Evolutionary conservation across 2,329 filamentous ascomycete species (phyloP).

Genomic region (Ophiostoma australiae): DNA sequence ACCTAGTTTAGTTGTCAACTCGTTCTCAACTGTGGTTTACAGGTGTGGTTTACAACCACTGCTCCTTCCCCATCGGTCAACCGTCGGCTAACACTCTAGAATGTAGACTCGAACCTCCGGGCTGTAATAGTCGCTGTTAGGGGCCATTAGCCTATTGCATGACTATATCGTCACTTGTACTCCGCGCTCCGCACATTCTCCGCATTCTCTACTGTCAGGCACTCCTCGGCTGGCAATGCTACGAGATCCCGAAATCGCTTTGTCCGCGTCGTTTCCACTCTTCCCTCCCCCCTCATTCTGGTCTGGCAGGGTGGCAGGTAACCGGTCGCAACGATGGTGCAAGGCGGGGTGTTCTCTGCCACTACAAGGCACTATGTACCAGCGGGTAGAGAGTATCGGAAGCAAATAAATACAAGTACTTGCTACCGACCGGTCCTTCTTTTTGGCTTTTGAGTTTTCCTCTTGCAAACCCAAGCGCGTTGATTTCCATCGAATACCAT

Average conservation of each 20-base stretch:
- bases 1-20: no score
- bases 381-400: neutral
- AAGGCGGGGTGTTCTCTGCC: neutral
- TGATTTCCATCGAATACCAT: neutral
- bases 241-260: conserved; percentile 23
- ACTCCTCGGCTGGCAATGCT: conserved; percentile 21
- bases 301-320: conserved; percentile 8
- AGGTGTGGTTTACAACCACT: neutral
- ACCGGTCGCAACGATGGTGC: neutral
- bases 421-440: neutral
- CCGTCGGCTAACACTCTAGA: neutral
- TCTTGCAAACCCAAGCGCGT: neutral
- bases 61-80: neutral
- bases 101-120: no score
- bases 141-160: neutral
- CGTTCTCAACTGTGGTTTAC: no score
- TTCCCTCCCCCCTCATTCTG: conserved; percentile 8
- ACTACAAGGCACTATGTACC: neutral
- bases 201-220: neutral
- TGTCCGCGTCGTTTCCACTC: conserved; percentile 7
- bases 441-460: neutral
- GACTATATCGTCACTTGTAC: neutral
- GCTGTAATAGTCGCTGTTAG: neutral
- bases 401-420: conserved; percentile 13
- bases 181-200: neutral